phyloP scores from a whole-genome alignment of 2,329 filamentous ascomycete genomes.

The Alternaria postmessia region DNA sequence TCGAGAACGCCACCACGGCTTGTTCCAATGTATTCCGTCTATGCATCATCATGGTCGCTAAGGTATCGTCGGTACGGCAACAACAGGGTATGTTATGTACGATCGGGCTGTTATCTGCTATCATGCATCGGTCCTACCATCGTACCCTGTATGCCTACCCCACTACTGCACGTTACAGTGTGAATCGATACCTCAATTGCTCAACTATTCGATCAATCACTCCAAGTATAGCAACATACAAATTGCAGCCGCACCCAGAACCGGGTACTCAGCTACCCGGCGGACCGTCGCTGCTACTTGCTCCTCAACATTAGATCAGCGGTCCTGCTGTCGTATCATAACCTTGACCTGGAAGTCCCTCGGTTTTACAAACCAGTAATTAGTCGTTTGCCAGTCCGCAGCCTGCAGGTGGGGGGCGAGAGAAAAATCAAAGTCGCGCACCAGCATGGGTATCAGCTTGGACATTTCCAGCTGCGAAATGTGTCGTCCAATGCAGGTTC shows the following conservation, averaged over 20 bases:
- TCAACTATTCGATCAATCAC: background rate
- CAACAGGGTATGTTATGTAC: background rate
- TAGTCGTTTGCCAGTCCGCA: slow-evolving; percentile 18
- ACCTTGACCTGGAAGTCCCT: slow-evolving; percentile 15
- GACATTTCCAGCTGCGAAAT: slow-evolving; percentile 21
- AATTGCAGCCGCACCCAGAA: background rate
- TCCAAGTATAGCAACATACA: slow-evolving; percentile 5
- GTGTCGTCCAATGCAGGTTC: slow-evolving; percentile 30
- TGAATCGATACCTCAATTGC: background rate
- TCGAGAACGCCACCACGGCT: background rate
- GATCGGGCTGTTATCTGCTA: slow-evolving; percentile 1
- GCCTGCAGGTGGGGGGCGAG: slow-evolving; percentile 13
- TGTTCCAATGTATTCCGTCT: background rate
- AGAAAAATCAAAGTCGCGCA: slow-evolving; percentile 26
- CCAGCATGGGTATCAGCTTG: slow-evolving; percentile 19
- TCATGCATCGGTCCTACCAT: background rate
- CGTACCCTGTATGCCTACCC: background rate
- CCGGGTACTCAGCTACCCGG: slow-evolving; percentile 2
- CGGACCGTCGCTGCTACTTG: background rate
- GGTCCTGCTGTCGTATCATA: background rate
- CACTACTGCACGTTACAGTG: slow-evolving; percentile 1
- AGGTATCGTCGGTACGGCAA: background rate
- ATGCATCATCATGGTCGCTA: slow-evolving; percentile 1
- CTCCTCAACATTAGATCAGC: background rate
- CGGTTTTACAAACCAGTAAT: slow-evolving; percentile 27